Percentiles rank a stretch among this genome's conserved stretches.
Conservation (phyloP, 2,329 filamentous ascomycete species). For the Botrytis pseudocinerea region DNA sequence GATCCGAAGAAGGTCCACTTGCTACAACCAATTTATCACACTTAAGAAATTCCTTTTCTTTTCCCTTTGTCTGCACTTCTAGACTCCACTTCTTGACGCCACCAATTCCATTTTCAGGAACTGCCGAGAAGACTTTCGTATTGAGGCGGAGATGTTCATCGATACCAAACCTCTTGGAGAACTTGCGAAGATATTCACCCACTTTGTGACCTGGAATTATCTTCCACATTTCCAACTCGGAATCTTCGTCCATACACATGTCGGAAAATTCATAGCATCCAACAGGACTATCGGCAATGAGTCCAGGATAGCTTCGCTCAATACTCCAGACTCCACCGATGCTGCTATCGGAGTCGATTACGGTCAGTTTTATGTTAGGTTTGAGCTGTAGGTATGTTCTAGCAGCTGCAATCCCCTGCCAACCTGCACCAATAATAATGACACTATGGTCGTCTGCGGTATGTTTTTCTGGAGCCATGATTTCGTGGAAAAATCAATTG, state of each 20-base stretch:
- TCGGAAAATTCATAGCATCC: slow-evolving; percentile 73
- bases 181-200: slow-evolving; percentile 29
- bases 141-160: slow-evolving; percentile 25
- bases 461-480: not conserved
- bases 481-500: not conserved
- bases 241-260: slow-evolving; percentile 51
- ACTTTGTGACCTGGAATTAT: slow-evolving; percentile 25
- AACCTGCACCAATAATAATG: slow-evolving; percentile 42
- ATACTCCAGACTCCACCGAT: slow-evolving; percentile 70
- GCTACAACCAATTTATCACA: slow-evolving; percentile 27
- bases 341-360: slow-evolving; percentile 59
- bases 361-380: slow-evolving; percentile 52
- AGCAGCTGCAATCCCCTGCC: slow-evolving; percentile 58
- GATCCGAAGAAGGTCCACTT: slow-evolving; percentile 25
- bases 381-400: slow-evolving; percentile 61
- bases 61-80: slow-evolving; percentile 12
- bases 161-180: slow-evolving; percentile 26
- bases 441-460: slow-evolving; percentile 5
- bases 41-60: not conserved
- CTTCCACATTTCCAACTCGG: slow-evolving; percentile 18
- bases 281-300: slow-evolving; percentile 71
- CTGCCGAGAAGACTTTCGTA: slow-evolving; percentile 46
- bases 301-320: slow-evolving; percentile 63
- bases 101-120: not conserved
- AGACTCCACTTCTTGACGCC: slow-evolving; percentile 20